Conservation (phyloP, 257 asterid genomes). For the Handroanthus guayacan region DNA sequence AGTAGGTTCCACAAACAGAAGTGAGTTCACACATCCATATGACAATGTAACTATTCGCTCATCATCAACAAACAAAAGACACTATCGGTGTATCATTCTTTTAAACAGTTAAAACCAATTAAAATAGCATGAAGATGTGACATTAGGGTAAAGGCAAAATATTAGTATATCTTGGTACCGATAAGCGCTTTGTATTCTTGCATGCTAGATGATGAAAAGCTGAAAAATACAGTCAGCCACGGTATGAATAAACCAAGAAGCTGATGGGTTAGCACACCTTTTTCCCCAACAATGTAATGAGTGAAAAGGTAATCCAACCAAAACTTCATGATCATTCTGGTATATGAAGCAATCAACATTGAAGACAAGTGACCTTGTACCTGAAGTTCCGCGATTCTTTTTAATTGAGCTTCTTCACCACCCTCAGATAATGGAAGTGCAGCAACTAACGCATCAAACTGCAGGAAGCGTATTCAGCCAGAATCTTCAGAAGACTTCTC, state of each 20-base stretch:
- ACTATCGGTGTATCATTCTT: conserved; percentile 19
- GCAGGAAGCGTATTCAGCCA: conserved; percentile 23
- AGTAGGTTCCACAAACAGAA: neutral
- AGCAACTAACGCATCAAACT: conserved; percentile 90
- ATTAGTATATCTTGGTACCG: conserved; percentile 15
- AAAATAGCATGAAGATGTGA: neutral
- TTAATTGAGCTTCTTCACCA: conserved; percentile 91
- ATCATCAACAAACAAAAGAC: conserved; percentile 11
- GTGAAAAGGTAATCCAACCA: neutral
- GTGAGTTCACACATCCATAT: conserved; percentile 9
- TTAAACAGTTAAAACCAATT: conserved; percentile 14
- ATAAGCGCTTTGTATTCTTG: neutral
- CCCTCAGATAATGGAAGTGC: conserved; percentile 90
- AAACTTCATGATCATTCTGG: neutral
- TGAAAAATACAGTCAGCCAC: neutral
- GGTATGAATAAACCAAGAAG: conserved; percentile 4
- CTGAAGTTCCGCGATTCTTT: conserved; percentile 87
- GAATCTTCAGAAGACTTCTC: conserved; percentile 1
- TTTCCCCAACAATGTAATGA: neutral
- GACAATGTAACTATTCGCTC: neutral
- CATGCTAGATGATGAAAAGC: neutral
- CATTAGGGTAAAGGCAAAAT: neutral
- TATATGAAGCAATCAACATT: neutral
- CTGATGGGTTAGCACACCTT: neutral
- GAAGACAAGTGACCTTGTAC: conserved; percentile 39